Conservation (phyloP, 352 stramenopile species). For the Phytophthora fragariaefolia region DNA sequence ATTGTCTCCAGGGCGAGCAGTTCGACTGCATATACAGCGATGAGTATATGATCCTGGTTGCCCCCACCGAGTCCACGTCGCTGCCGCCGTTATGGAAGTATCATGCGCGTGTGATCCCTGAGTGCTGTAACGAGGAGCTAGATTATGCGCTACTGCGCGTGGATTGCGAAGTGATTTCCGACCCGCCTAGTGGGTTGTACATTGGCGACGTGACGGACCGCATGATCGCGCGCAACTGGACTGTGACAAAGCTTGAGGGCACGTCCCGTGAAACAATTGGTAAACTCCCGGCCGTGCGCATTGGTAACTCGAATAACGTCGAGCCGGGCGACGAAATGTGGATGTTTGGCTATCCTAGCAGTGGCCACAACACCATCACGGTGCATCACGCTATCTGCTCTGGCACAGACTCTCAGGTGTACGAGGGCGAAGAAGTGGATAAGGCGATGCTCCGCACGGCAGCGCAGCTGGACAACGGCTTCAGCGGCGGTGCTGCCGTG, state of each 20-base stretch:
- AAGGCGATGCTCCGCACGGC: constrained; percentile 89
- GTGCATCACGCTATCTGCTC: constrained; percentile 91
- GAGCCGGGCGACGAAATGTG: constrained; percentile 90
- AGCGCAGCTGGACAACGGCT: constrained; percentile 87
- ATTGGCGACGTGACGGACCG: constrained; percentile 89
- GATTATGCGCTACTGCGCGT: constrained; percentile 86
- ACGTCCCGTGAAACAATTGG: constrained; percentile 72
- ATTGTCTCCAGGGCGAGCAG: constrained; percentile 85
- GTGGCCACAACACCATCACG: constrained; percentile 90
- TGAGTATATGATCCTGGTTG: constrained; percentile 89
- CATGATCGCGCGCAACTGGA: constrained; percentile 87
- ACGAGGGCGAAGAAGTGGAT: constrained; percentile 83
- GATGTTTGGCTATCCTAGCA: constrained; percentile 92
- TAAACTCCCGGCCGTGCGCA: constrained; percentile 79
- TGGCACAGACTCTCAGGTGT: constrained; percentile 87
- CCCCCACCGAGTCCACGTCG: constrained; percentile 83
- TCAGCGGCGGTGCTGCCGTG: constrained; percentile 83
- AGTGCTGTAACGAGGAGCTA: constrained; percentile 86
- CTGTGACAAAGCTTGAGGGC: constrained; percentile 78
- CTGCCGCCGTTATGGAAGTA: constrained; percentile 86
- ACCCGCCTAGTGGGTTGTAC: constrained; percentile 87
- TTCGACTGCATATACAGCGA: constrained; percentile 90
- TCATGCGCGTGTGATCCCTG: constrained; percentile 77
- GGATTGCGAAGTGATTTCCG: constrained; percentile 86
- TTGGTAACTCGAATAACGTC: constrained; percentile 90